These are phyloP conservation scores for Drechmeria coniospora DNA, from an alignment of 2,329 filamentous ascomycete genomes.

Conservation along the genomic window DNA sequence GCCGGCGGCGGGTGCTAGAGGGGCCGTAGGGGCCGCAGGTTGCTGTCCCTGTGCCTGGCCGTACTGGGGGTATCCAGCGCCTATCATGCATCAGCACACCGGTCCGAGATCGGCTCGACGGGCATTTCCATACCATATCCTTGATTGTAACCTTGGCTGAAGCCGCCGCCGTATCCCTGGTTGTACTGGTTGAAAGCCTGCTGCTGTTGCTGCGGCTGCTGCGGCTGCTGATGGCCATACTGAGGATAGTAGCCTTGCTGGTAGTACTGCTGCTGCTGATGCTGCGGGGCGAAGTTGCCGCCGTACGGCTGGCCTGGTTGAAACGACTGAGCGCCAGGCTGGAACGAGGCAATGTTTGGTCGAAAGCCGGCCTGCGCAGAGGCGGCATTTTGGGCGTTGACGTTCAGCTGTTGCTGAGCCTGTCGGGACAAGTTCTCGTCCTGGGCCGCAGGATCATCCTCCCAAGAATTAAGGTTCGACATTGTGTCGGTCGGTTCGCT, in stretches of 20 bases:
- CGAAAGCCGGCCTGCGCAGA: slow-evolving; percentile 31
- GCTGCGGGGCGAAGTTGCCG: slow-evolving; percentile 38
- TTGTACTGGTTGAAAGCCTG: slow-evolving; percentile 35
- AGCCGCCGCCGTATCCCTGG: slow-evolving; percentile 36
- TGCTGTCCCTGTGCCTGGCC: slow-evolving; percentile 27
- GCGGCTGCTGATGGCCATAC: slow-evolving; percentile 40
- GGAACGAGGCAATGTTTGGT: slow-evolving; percentile 48
- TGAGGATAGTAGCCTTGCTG: slow-evolving; percentile 43
- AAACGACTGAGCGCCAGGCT: slow-evolving; percentile 55
- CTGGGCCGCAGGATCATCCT: slow-evolving; percentile 68
- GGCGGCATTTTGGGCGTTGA: slow-evolving; percentile 39
- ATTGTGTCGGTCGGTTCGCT: slow-evolving; percentile 31
- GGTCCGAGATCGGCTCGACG: slow-evolving; percentile 2
- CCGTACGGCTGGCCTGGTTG: slow-evolving; percentile 56
- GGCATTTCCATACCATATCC: slow-evolving; percentile 20
- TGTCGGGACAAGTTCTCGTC: slow-evolving; percentile 67
- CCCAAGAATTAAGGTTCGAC: slow-evolving; percentile 90
- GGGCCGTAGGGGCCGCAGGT: slow-evolving; percentile 23
- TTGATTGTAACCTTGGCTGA: slow-evolving; percentile 33
- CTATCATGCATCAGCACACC: slow-evolving; percentile 13
- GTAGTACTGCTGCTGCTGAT: slow-evolving; percentile 39
- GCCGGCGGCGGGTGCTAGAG: slow-evolving; percentile 10
- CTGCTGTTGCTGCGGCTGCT: slow-evolving; percentile 28
- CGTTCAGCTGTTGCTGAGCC: slow-evolving; percentile 58
- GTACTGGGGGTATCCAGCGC: slow-evolving; percentile 38